Conservation (phyloP, 192 early-diverging fungal species). For the Umbelopsis sp. region DNA sequence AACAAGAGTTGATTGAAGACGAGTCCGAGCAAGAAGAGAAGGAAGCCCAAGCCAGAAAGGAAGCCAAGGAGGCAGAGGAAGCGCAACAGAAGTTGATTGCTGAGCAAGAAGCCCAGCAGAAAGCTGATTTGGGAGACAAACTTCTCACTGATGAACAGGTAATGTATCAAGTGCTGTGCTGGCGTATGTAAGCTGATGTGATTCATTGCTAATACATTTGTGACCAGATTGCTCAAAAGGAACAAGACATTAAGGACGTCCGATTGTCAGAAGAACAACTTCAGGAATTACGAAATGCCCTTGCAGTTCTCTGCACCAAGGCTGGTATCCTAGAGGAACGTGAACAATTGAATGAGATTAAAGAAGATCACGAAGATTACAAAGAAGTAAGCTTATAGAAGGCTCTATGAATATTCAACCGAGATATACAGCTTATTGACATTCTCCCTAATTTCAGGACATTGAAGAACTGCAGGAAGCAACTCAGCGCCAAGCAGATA, state of each 20-base stretch:
- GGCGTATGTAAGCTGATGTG: not conserved
- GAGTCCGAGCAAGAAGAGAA: conserved; percentile 89
- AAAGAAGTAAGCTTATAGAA: conserved; percentile 51
- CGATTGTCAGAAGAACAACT: conserved; percentile 59
- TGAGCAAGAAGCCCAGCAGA: conserved; percentile 20
- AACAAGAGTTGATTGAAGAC: conserved; percentile 96
- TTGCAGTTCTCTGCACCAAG: conserved; percentile 56
- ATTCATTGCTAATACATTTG: not conserved
- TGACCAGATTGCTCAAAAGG: conserved; percentile 3
- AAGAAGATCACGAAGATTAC: conserved; percentile 62
- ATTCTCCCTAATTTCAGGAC: conserved; percentile 34
- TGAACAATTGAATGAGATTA: conserved; percentile 62
- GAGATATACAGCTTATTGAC: too few species aligned
- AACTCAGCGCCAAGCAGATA: conserved; percentile 52
- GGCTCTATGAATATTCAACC: not conserved
- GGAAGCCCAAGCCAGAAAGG: conserved; percentile 58
- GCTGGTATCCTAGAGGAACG: conserved; percentile 64
- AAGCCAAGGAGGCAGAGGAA: conserved; percentile 62
- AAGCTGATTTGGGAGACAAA: conserved; percentile 10
- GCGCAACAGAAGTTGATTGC: conserved; percentile 37
- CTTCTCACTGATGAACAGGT: conserved; percentile 15
- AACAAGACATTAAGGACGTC: conserved; percentile 32
- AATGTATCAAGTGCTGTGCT: not conserved
- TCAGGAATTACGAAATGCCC: conserved; percentile 57
- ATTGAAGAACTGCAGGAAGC: conserved; percentile 58